These are phyloP conservation scores for Diospyros kaki DNA, from an alignment of 148 eudicot species.

Conservation along the genomic window DNA sequence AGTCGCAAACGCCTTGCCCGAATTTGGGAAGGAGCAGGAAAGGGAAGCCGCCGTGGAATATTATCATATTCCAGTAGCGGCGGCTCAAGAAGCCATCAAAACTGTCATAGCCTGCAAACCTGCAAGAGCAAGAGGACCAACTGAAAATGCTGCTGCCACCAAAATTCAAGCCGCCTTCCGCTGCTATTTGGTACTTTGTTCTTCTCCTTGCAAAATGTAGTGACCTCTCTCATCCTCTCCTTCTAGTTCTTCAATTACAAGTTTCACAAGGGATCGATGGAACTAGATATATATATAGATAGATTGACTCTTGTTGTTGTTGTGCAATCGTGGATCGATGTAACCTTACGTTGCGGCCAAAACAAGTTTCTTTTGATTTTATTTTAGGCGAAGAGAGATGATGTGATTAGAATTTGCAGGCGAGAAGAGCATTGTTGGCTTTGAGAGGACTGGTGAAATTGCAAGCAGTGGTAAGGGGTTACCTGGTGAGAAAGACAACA, in stretches of 20 bases:
- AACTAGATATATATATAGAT: too few relatives aligned
- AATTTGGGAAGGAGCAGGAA: conserved; percentile 1
- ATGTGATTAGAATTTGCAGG: conserved; percentile 18
- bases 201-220: neutral
- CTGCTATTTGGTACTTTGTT: conserved; percentile 29
- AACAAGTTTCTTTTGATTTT: neutral
- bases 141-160: conserved; percentile 31
- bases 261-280: too few relatives aligned
- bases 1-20: conserved; percentile 15
- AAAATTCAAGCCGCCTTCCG: conserved; percentile 39
- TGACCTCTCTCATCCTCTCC: neutral
- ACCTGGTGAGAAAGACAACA: conserved; percentile 40
- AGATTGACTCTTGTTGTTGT: neutral
- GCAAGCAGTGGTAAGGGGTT: conserved; percentile 46
- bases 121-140: neutral
- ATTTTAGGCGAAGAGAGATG: neutral
- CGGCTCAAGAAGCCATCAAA: neutral
- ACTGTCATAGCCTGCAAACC: neutral
- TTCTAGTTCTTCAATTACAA: neutral
- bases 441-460: conserved; percentile 38
- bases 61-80: neutral
- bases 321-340: too few relatives aligned
- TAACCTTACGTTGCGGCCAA: too few relatives aligned
- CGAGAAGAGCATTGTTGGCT: conserved; percentile 41
- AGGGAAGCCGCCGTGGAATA: neutral